Evolutionary conservation across 345 rosid species (phyloP), one percentile per base, ranked within the genome.

Genomic region (Conringia planisiliqua): DNA sequence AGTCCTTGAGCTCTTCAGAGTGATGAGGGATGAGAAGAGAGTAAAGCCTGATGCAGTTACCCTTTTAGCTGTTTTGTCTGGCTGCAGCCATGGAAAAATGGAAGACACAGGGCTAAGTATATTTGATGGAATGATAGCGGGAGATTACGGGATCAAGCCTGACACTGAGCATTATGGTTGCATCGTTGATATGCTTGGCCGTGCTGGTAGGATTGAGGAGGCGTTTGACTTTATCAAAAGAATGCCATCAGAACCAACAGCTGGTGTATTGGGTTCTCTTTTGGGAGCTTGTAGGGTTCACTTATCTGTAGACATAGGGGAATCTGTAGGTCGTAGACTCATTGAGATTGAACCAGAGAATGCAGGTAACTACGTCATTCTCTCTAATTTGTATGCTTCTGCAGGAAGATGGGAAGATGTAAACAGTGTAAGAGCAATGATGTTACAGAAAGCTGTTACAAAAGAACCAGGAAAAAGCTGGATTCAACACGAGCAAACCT

Each of bases 391-490:
- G 79, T 90, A 87, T 69, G 98, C 98, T 62, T 83, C 93, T 14
- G 81, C 90, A 4, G 91, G 91, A 66, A 87, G 92, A 78, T 90
- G 96, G 96, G 93, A 90, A 78, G 95, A 94, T 35, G 93, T 86
- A 47, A 85, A 84, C 66, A 83, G 42, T 7, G 14, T 90, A 48
- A 81, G 97, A 79, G 81, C 84, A 20, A 58, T 90, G 80, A 91
- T 94, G 97, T 46, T 68, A 80, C 81, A 82, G 75, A 90, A 88
- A 62, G 86, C 92, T 51, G 90, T 90, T 39, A 82, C 50, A 42
- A 91, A 94, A 79, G 97, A 94, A 51, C 95, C 98, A 1, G 98
- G 97, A 44, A 85, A 78, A 84, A 90, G 96, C 82, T 90, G 90
- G 97, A 84, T 91, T 43, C 91, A 91, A 54, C 85, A 85, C 27